Evolutionary conservation across 129 eudicot species (phyloP).

Genomic region (Helianthus tuberosus): DNA sequence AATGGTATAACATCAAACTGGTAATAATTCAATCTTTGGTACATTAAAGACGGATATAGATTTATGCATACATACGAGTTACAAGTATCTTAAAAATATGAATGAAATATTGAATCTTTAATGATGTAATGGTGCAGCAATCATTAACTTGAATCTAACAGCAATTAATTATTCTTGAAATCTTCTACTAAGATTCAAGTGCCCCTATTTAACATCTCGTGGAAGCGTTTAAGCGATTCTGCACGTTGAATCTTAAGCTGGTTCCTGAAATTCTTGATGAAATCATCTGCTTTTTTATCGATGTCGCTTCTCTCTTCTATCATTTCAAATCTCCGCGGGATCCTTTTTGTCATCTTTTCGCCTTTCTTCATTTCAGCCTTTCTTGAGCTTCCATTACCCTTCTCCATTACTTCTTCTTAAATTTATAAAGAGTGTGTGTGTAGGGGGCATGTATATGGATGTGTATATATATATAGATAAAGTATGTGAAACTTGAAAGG

Average conservation of each 20-base stretch:
- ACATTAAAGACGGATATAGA: conserved; percentile 9
- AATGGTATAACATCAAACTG: not conserved
- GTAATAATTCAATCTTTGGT: conserved; percentile 1
- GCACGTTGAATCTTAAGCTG: conserved; percentile 53
- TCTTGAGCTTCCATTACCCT: not conserved
- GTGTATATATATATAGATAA: conserved; percentile 12
- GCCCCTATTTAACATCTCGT: conserved; percentile 41
- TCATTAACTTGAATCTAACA: too few species aligned
- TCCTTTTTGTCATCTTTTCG: conserved; percentile 1
- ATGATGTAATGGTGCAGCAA: not conserved
- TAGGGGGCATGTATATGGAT: not conserved
- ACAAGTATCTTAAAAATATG: not conserved
- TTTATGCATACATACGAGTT: not conserved
- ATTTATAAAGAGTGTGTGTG: not conserved
- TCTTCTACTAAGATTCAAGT: conserved; percentile 18
- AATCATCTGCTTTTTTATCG: conserved; percentile 51
- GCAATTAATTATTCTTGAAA: too few species aligned
- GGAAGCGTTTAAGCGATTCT: conserved; percentile 47
- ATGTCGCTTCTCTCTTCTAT: conserved; percentile 37
- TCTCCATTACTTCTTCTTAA: conserved; percentile 35
- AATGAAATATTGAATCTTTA: conserved; percentile 12
- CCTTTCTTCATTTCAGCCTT: conserved; percentile 1
- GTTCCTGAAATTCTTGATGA: conserved; percentile 58
- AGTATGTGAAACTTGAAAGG: conserved; percentile 20
- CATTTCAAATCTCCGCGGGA: conserved; percentile 22